phyloP scores from a whole-genome alignment of 441 rosid genomes.

The Adansonia madagascariensis region DNA sequence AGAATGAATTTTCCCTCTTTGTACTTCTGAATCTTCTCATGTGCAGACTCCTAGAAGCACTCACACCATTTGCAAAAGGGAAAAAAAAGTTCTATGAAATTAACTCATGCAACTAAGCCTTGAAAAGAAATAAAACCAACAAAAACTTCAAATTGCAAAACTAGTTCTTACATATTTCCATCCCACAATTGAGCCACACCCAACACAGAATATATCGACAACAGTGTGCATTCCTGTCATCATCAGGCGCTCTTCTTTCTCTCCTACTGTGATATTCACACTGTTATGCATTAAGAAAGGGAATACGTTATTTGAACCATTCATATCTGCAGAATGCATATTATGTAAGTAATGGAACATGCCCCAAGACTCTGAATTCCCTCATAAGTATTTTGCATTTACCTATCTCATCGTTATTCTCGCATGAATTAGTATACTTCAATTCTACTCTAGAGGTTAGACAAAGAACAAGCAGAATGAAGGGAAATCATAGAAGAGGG shows the following conservation, averaged over 20 bases:
- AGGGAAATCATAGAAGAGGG: not conserved
- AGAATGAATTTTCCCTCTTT: constrained; percentile 86
- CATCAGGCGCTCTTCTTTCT: constrained; percentile 69
- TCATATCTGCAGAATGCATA: not conserved
- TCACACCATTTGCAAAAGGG: not conserved
- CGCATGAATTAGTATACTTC: not conserved
- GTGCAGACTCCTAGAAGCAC: constrained; percentile 58
- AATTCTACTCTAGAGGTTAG: no score
- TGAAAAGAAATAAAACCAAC: not conserved
- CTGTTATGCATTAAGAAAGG: constrained; percentile 40
- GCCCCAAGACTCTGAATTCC: not conserved
- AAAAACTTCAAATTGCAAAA: not conserved
- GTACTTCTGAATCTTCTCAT: constrained; percentile 65
- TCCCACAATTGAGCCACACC: constrained; percentile 82
- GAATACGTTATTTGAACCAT: constrained; percentile 24
- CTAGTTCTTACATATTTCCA: constrained; percentile 79
- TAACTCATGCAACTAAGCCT: not conserved
- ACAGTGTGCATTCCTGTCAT: constrained; percentile 80
- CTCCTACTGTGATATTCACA: constrained; percentile 65
- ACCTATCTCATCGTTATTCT: not conserved
- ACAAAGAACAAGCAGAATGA: no score
- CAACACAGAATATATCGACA: constrained; percentile 77
- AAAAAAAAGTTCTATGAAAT: not conserved
- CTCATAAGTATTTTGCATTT: not conserved
- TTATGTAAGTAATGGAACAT: not conserved